Base-by-base conservation (phyloP, 1,284 basidiomycete species). In the Paramarasmius palmivorus region DNA sequence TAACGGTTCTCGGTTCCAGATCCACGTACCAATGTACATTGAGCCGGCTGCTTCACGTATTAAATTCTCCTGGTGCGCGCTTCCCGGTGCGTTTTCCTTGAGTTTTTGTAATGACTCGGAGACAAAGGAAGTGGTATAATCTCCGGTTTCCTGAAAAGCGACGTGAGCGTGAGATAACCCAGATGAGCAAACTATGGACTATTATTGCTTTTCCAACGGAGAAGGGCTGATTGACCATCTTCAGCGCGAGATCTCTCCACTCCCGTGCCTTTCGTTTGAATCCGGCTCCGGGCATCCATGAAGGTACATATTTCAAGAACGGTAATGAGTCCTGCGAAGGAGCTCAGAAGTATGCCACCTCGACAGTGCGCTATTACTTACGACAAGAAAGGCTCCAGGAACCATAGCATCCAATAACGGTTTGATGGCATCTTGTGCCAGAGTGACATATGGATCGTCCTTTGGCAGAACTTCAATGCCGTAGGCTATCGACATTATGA, bases 251-350 rank as follows among this genome's bases (percentile, higher is more conserved):
- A 3, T 9, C 22, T 32, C 22, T 39, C 12, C 14, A 38, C 15
- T 12, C 23, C 12, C 26, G 25, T 3, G 41, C 51, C 7, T 37
- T 23, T 29, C 25, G 34, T 45, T 52, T 35, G 29, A 52, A 52
- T 35, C 55, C 26, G 17, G 47, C 52, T 41, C 41, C 52, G 8
- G 47, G 51, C 15, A 34, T 8, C 40, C 40, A 57, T 20, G 41
- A 26, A 8, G 41, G 41, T 23, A 44, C 41, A 22, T 44, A n/a
- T 44, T 44, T 44, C n/a, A 44, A n/a, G 20, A 44, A 4, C 6
- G 41, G 41, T 17, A 44, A 44, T 9, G 41, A 44, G 22, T 44
- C 41, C 41, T 23, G 15, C 20, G 3, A 6, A 12, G 12, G 12
- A 6, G 12, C 12, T 32, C 29, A 32, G 12, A 12, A 19, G 23